These are phyloP conservation scores for Nicotiana rustica DNA, from an alignment of 305 asterid species.

Conservation along the genomic window DNA sequence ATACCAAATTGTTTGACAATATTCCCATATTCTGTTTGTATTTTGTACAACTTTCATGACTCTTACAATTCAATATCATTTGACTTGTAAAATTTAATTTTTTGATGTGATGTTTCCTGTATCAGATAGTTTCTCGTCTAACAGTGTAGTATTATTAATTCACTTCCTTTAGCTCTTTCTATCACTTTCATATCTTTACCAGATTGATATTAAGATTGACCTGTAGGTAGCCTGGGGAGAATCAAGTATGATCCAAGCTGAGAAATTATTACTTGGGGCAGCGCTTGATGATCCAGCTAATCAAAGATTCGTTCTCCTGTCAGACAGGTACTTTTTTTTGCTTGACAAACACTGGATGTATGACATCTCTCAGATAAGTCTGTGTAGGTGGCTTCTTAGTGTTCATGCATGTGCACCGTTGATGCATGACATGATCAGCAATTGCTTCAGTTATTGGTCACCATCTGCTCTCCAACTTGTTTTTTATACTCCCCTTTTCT, in stretches of 20 bases:
- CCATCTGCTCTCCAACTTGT: background rate
- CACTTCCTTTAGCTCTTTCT: background rate
- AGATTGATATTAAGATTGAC: constrained; percentile 47
- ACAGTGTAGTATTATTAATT: background rate
- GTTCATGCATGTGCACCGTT: background rate
- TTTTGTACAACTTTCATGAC: constrained; percentile 9
- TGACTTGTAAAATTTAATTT: background rate
- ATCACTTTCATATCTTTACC: constrained; percentile 36
- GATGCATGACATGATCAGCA: constrained; percentile 9
- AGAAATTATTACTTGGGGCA: constrained; percentile 80
- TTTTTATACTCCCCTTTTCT: background rate
- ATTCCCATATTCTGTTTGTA: background rate
- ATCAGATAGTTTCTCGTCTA: background rate
- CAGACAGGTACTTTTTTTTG: constrained; percentile 75
- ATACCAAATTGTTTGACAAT: background rate
- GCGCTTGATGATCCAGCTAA: constrained; percentile 93
- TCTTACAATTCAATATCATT: background rate
- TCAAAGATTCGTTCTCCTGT: constrained; percentile 91
- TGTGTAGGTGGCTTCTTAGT: background rate
- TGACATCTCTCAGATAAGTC: background rate
- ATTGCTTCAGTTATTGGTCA: background rate
- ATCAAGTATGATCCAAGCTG: constrained; percentile 97
- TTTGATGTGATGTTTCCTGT: constrained; percentile 7
- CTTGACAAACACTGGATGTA: background rate
- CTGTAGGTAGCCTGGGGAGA: constrained; percentile 99